Conservation (phyloP, 768 basidiomycete genomes). For the Rhodotorula sphaerocarpa region DNA sequence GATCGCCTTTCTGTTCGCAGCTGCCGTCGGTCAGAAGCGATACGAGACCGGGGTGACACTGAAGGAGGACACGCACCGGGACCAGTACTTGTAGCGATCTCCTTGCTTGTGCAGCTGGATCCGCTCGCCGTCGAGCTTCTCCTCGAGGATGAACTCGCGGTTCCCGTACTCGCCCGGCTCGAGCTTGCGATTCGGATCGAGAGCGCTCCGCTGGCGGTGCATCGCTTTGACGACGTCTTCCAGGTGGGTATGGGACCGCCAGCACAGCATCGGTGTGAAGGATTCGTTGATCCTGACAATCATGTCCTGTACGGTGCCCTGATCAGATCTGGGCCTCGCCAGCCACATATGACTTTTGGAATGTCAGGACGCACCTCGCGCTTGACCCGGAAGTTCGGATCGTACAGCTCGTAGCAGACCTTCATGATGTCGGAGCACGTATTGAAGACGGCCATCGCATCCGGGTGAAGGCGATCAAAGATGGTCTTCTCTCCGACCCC, state of each 20-base stretch:
- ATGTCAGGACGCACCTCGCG: constrained; percentile 49
- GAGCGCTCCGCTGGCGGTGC: constrained; percentile 43
- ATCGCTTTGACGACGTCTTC: constrained; percentile 79
- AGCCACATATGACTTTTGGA: no score
- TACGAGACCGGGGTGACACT: background rate
- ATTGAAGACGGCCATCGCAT: constrained; percentile 88
- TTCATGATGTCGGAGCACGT: constrained; percentile 94
- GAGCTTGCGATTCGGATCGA: background rate
- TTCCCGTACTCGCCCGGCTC: constrained; percentile 40
- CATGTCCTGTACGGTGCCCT: constrained; percentile 59
- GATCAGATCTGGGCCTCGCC: no score
- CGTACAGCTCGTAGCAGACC: constrained; percentile 79
- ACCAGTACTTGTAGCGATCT: constrained; percentile 85
- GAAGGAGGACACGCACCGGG: constrained; percentile 52
- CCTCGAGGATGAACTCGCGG: constrained; percentile 77
- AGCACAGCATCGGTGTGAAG: constrained; percentile 93
- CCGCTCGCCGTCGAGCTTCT: constrained; percentile 93
- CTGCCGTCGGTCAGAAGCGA: background rate
- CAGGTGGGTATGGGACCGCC: constrained; percentile 69
- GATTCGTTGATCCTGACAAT: constrained; percentile 69
- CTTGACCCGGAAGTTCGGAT: constrained; percentile 55
- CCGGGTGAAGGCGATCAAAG: constrained; percentile 82
- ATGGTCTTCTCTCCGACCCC: constrained; percentile 91
- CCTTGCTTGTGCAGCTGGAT: constrained; percentile 92
- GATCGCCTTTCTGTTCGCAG: constrained; percentile 67